Base-by-base conservation (phyloP, 208 protist genomes). In the Trypanosoma brucei region DNA sequence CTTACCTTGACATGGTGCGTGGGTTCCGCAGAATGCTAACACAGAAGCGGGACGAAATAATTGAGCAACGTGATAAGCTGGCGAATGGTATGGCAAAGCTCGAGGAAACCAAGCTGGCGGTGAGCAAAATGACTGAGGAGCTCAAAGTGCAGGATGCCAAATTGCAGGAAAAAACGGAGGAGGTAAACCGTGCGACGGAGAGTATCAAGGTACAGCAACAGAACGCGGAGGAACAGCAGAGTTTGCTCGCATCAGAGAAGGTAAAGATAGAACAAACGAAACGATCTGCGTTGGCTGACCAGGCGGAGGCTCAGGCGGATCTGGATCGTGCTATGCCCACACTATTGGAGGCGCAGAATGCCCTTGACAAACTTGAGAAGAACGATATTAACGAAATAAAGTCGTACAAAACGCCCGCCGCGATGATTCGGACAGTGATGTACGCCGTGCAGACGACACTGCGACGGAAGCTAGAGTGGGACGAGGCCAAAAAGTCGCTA, bases 361-460 rank as follows among this genome's bases (percentile, higher is more conserved):
- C 97, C 45, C 82, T 99, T 2, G 87, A 99, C 49, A 88, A 90
- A 59, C 85, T 99, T 5, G 90, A 98, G 61, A 97, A 98, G 76
- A 97, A 91, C 65, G 93, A 98, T 66, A 97, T 99, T 70, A 95
- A 97, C 65, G 98, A 99, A 80, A 85, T 99, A 39, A 97, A 97
- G 79, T 94, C 88, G 46, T 99, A 99, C 79, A 93, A 92, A 55
- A 98, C 95, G 31, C 97, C 97, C 11, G 95, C 97, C 14, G 73
- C 71, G 46, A 86, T 95, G 79, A 97, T 99, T 51, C 75, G 92
- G n/a, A 94, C 86, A 31, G 95, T 98, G 64, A 96, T 99, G 86
- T 84, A 95, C 62, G 97, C 96, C 6, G 93, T 99, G 38, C 98
- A 98, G 87, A 95, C 93, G 33, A 81, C 98, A 9, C 72, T 99